Base-by-base conservation (phyloP, 2,329 filamentous ascomycete species). In the Beauveria rudraprayagi region DNA sequence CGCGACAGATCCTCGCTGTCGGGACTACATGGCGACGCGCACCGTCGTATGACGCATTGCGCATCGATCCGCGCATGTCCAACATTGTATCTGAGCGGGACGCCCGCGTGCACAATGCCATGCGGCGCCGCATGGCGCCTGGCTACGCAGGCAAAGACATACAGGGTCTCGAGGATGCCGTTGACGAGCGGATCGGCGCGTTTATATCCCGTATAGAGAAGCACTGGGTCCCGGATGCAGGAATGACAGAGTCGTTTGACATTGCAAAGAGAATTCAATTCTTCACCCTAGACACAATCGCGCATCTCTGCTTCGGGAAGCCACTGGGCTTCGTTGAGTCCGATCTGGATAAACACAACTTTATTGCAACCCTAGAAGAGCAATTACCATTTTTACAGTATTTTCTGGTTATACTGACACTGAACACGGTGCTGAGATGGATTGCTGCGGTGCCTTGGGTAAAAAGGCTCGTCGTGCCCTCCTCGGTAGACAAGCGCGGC, bases 271-370 rank as follows among this genome's bases (percentile, higher is more conserved):
- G 54, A 9, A 34, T 56, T 16, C 54, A 56, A 43, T 56, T 22
- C 30, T 56, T 56, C 24, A 56, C 54, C 5, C 34, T 56, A 11
- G 54, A 56, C 19, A 48, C 54, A 3, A 56, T 56, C 14, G 48
- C 54, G 43, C 54, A 47, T 4, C 54, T 56, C 14, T 56, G 54
- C 28, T 56, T 56, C 9, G 54, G 54, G n/a, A 56, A 40, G 43
- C 41, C 54, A 3, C 24, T 56, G 41, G 54, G 54, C 5, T 56
- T 56, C 9, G 54, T 56, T 43, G 54, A 22, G 43, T 47, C 54
- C n/a, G 54, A 56, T 30, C 17, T 28, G 19, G 54, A 56, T 11
- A 37, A 47, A 11, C 54, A 56, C 28, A 47, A 56, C 43, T 47
- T 47, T 28, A 56, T 56, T 19, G 54, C 41, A 17, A 47, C 54